phyloP scores from a whole-genome alignment of 129 eudicot species.

The Logfia minima region DNA sequence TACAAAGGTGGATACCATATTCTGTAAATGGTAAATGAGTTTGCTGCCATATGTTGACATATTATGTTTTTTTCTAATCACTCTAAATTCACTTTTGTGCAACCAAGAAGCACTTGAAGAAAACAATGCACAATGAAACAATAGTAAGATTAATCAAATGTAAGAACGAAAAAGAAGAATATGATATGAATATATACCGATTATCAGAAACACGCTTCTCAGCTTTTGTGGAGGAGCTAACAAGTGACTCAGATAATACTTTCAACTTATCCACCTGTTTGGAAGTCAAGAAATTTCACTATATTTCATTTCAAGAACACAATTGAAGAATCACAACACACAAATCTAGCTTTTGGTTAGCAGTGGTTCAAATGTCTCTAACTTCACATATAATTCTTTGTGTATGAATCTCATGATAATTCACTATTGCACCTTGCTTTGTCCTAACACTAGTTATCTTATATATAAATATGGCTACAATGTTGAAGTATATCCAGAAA shows the following conservation, averaged over 20 bases:
- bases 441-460: not conserved
- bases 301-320: not conserved
- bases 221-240: slow-evolving; percentile 68
- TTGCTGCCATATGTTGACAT: not conserved
- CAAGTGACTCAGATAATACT: slow-evolving; percentile 85
- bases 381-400: not conserved
- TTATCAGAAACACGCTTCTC: slow-evolving; percentile 92
- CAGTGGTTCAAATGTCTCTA: slow-evolving; percentile 4
- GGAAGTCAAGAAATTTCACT: not conserved
- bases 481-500: not conserved
- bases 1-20: not conserved
- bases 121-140: slow-evolving; percentile 1
- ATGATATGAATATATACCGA: slow-evolving; percentile 43
- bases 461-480: not conserved
- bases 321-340: not conserved
- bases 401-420: not conserved
- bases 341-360: not conserved
- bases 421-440: not conserved
- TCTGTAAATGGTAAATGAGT: not conserved
- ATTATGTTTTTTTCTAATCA: not conserved
- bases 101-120: slow-evolving; percentile 11
- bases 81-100: not conserved
- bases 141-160: not conserved
- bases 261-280: slow-evolving; percentile 90
- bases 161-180: not conserved